Base-by-base conservation (phyloP, 768 basidiomycete species). In the Pulveroboletus ravenelii region DNA sequence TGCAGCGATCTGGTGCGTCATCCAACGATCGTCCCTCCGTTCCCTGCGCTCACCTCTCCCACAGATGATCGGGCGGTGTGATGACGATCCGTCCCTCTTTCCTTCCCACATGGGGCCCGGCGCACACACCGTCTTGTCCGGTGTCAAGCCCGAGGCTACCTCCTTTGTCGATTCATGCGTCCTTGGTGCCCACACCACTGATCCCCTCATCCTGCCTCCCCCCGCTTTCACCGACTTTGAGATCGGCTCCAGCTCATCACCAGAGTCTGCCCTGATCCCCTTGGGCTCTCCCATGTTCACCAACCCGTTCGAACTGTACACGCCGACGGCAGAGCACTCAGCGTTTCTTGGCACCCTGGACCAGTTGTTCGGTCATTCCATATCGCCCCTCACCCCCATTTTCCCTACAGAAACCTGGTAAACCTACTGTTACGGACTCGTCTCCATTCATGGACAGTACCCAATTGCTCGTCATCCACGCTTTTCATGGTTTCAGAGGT, bases 91-190 rank as follows among this genome's bases (percentile, higher is more conserved):
- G 10, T 18, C 25, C 9, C 39, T 55, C 52, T 46, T 60, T 17
- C 69, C 65, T 14, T 40, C 58, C 12, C 59, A 67, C 37, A 7
- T 61, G 45, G 23, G 10, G 3, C 64, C 69, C 0, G 66, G 53
- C 15, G 51, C 41, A 17, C 31, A 53, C 25, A 68, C 40, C 8
- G 32, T 57, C 41, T 61, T 69, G 44, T 51, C 60, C 31, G 68
- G 64, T n/a, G 47, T 70, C 38, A 70, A 62, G 42, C 62, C 65
- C n/a, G 64, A 63, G 20, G 62, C 69, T 5, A 51, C 51, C 31
- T 51, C 48, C 14, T 69, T 66, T 29, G 57, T 57, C 44, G 55
- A 69, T 34, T 59, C 64, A 3, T 68, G 54, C 42, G 31, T 70
- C 14, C 39, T 67, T 15, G 53, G 56, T 20, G 36, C 57, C 43